Percentiles rank a stretch among this genome's conserved stretches.
Conservation (phyloP, 1,139 yeast species). For the Geotrichum restrictum region DNA sequence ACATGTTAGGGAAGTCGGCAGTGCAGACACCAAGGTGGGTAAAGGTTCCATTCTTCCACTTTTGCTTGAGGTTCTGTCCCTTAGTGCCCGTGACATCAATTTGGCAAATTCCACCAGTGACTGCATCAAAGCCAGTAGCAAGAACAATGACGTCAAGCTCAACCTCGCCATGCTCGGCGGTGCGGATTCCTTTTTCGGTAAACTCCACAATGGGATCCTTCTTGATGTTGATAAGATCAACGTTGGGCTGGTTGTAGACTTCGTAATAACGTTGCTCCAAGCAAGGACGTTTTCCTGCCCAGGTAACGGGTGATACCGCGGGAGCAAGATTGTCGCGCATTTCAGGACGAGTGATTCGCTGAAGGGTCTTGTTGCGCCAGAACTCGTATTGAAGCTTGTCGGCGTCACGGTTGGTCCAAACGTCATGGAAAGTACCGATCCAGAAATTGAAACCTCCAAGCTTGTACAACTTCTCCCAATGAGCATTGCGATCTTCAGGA, state of each 20-base stretch:
- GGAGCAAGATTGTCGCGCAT: constrained; percentile 32
- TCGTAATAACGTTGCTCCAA: constrained; percentile 33
- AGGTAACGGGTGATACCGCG: constrained; percentile 30
- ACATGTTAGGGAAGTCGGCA: constrained; percentile 34
- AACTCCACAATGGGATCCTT: constrained; percentile 30
- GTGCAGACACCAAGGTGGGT: constrained; percentile 33
- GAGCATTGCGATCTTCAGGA: constrained; percentile 30
- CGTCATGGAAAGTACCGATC: constrained; percentile 30
- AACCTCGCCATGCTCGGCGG: constrained; percentile 26
- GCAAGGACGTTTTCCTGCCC: constrained; percentile 36
- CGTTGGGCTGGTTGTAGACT: constrained; percentile 35
- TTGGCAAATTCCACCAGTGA: constrained; percentile 35
- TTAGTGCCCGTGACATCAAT: constrained; percentile 29
- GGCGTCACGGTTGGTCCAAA: constrained; percentile 29
- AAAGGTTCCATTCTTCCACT: constrained; percentile 31
- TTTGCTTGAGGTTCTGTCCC: constrained; percentile 28
- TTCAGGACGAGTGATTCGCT: constrained; percentile 31
- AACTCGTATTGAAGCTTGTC: constrained; percentile 31
- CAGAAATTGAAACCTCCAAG: constrained; percentile 34
- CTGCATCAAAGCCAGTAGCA: constrained; percentile 38
- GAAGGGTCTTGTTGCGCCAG: constrained; percentile 31
- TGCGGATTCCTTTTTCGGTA: constrained; percentile 29
- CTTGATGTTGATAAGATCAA: constrained; percentile 32
- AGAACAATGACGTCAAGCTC: constrained; percentile 33
- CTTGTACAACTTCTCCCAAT: constrained; percentile 26